Percentiles rank a stretch among this genome's conserved stretches.
These are phyloP conservation scores for Venustampulla echinocandica DNA, from an alignment of 495 filamentous ascomycete genomes.

Conservation along the genomic window DNA sequence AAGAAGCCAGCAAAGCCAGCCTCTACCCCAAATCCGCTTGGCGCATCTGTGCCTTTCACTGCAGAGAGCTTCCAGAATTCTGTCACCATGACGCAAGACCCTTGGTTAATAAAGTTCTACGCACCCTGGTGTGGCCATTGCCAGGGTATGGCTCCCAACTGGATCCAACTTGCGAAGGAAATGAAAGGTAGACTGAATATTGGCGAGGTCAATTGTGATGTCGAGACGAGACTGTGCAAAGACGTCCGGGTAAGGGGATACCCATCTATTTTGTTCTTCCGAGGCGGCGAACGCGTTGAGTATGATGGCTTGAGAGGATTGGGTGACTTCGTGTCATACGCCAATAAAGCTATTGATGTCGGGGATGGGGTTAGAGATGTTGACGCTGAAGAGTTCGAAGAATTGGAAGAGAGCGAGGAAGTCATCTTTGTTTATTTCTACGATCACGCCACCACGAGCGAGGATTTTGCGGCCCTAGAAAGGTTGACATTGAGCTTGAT, in stretches of 20 bases:
- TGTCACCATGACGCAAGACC: slow-evolving; percentile 79
- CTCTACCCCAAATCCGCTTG: slow-evolving; percentile 60
- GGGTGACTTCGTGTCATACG: slow-evolving; percentile 79
- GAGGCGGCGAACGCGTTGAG: slow-evolving; percentile 81
- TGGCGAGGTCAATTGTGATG: slow-evolving; percentile 93
- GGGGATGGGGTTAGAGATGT: slow-evolving; percentile 72
- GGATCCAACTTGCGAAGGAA: slow-evolving; percentile 81
- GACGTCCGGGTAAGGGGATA: slow-evolving; percentile 70
- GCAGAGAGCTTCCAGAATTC: slow-evolving; percentile 78
- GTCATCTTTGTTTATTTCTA: slow-evolving; percentile 97
- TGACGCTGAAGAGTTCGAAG: slow-evolving; percentile 64
- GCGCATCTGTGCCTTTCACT: slow-evolving; percentile 63
- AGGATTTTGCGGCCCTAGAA: slow-evolving; percentile 86
- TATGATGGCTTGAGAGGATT: slow-evolving; percentile 89
- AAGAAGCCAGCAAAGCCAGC: slow-evolving; percentile 27
- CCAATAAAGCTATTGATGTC: slow-evolving; percentile 75
- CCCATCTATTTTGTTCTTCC: slow-evolving; percentile 90
- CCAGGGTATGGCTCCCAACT: slow-evolving; percentile 81
- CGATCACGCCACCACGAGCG: slow-evolving; percentile 82
- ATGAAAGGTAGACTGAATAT: slow-evolving; percentile 82
- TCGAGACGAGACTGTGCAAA: slow-evolving; percentile 76
- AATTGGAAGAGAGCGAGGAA: slow-evolving; percentile 84
- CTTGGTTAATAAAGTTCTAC: slow-evolving; percentile 99
- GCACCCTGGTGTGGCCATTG: slow-evolving; percentile 96
- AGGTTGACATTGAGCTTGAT: slow-evolving; percentile 77